phyloP scores from a whole-genome alignment of 2,329 filamentous ascomycete genomes.

The Fusarium albidum region DNA sequence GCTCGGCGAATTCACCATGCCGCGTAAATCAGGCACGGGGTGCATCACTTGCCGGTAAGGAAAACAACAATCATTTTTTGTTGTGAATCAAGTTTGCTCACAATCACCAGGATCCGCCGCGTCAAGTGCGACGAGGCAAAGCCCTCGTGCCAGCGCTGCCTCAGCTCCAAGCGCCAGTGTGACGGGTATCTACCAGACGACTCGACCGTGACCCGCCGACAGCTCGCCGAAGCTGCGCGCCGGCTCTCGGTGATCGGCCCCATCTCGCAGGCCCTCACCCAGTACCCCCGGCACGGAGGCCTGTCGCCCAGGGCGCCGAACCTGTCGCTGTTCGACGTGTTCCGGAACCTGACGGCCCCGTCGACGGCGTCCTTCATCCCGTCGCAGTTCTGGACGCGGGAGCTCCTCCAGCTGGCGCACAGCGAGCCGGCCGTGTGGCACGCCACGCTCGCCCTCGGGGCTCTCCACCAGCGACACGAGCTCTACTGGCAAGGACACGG shows the following conservation, averaged over 20 bases:
- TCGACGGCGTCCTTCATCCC: constrained; percentile 40
- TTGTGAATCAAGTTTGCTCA: too few species aligned
- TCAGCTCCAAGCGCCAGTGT: constrained; percentile 40
- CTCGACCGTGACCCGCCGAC: constrained; percentile 42
- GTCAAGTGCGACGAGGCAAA: constrained; percentile 48
- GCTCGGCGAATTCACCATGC: constrained; percentile 15
- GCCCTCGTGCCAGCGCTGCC: constrained; percentile 41
- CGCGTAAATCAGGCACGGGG: constrained; percentile 37
- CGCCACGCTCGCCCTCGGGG: constrained; percentile 46
- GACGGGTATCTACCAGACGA: constrained; percentile 44
- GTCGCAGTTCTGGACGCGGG: constrained; percentile 44
- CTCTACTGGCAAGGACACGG: constrained; percentile 21
- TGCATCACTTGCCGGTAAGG: constrained; percentile 40
- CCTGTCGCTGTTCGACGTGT: constrained; percentile 45
- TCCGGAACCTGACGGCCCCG: constrained; percentile 43
- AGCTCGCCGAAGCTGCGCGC: constrained; percentile 40
- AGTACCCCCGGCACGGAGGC: constrained; percentile 25
- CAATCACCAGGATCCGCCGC: constrained; percentile 42
- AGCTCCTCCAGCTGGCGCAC: constrained; percentile 46
- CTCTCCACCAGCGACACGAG: constrained; percentile 42
- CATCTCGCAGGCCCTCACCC: constrained; percentile 34
- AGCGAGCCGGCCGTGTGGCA: constrained; percentile 47
- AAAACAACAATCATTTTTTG: neutral
- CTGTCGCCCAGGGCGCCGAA: constrained; percentile 20
- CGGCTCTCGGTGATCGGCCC: constrained; percentile 42